Evolutionary conservation across 768 basidiomycete species (phyloP).

Genomic region (Xerocomellus dryophilus): DNA sequence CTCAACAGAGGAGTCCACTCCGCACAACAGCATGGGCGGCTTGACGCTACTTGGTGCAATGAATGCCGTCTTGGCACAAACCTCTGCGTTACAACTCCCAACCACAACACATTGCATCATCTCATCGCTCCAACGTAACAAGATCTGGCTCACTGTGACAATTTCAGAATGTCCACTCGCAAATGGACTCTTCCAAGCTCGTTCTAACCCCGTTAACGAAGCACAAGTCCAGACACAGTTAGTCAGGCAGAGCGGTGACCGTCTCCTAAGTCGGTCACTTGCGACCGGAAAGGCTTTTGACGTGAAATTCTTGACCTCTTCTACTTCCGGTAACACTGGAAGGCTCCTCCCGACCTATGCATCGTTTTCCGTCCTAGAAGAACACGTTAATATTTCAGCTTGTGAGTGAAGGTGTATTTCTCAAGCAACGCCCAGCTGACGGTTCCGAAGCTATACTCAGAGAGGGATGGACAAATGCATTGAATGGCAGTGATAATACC

Average conservation of each 20-base stretch:
- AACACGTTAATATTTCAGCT: conserved; percentile 3
- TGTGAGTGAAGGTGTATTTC: conserved; percentile 3
- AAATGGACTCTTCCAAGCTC: conserved; percentile 14
- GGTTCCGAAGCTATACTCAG: conserved; percentile 7
- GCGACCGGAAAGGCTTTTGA: conserved; percentile 19
- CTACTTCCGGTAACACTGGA: neutral
- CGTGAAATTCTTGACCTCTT: conserved; percentile 17
- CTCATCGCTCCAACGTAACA: neutral
- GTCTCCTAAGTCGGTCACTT: conserved; percentile 13
- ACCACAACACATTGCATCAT: neutral
- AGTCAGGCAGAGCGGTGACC: conserved; percentile 3
- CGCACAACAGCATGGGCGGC: neutral
- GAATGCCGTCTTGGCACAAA: neutral
- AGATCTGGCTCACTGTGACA: conserved; percentile 12
- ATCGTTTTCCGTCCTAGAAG: conserved; percentile 13
- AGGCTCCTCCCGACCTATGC: conserved; percentile 10
- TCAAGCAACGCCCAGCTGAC: neutral
- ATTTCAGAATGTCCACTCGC: conserved; percentile 15
- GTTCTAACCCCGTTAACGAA: neutral
- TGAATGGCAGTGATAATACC: neutral
- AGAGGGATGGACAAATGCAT: conserved; percentile 7
- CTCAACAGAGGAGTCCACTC: neutral
- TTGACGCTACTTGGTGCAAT: conserved; percentile 1
- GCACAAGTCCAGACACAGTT: neutral
- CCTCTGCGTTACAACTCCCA: neutral